These are phyloP conservation scores for Betula pendula DNA, from an alignment of 306 rosid species.

Conservation along the genomic window DNA sequence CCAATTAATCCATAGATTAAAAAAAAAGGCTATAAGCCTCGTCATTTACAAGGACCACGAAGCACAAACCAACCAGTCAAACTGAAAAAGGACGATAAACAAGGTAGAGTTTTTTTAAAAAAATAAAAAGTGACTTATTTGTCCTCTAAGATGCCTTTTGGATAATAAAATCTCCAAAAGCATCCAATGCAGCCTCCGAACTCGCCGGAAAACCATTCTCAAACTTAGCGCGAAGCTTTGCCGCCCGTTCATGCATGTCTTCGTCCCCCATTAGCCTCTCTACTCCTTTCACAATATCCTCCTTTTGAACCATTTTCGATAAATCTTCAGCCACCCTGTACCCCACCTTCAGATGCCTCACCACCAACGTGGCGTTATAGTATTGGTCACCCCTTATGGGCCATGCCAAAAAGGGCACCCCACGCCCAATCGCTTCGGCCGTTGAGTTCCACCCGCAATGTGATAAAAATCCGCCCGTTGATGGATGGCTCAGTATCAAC, in stretches of 20 bases:
- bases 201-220: constrained; percentile 48
- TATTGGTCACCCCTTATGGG: constrained; percentile 67
- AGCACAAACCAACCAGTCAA: too few relatives aligned
- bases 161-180: constrained; percentile 31
- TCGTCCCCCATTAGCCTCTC: constrained; percentile 42
- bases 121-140: too few relatives aligned
- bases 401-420: constrained; percentile 68
- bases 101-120: too few relatives aligned
- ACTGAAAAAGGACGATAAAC: too few relatives aligned
- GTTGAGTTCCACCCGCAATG: constrained; percentile 87
- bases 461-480: constrained; percentile 70
- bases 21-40: too few relatives aligned
- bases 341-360: constrained; percentile 49
- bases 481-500: constrained; percentile 62
- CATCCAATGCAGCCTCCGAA: constrained; percentile 51
- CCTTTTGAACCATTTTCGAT: constrained; percentile 30
- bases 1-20: too few relatives aligned
- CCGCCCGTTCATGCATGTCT: constrained; percentile 38
- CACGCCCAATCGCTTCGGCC: constrained; percentile 57
- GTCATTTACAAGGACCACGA: too few relatives aligned
- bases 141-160: background rate
- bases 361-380: constrained; percentile 48
- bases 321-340: constrained; percentile 37
- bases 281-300: constrained; percentile 45
- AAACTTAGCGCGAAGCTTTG: constrained; percentile 39